phyloP scores from a whole-genome alignment of 2,329 filamentous ascomycete genomes.

The Pleomassaria siparia region DNA sequence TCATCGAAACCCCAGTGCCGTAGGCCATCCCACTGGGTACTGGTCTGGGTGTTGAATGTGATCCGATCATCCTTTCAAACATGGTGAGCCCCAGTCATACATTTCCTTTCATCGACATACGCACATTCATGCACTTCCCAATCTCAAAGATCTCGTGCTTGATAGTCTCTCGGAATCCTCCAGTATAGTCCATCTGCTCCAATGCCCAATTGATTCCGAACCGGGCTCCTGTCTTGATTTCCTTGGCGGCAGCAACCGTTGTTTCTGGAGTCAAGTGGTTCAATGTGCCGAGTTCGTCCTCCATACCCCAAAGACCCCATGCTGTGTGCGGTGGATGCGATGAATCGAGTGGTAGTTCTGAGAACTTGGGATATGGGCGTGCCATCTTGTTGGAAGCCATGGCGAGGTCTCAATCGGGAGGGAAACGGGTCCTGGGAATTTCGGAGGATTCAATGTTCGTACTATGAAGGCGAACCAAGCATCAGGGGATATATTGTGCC shows the following conservation, averaged over 20 bases:
- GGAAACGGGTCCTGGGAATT: not conserved
- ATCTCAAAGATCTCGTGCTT: slow-evolving; percentile 27
- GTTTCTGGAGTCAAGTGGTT: slow-evolving; percentile 23
- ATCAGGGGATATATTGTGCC: not conserved
- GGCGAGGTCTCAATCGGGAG: too few species aligned
- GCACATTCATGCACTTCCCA: slow-evolving; percentile 23
- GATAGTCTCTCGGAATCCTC: slow-evolving; percentile 20
- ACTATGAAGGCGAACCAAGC: too few species aligned
- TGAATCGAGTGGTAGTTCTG: slow-evolving; percentile 21
- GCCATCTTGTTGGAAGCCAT: slow-evolving; percentile 15
- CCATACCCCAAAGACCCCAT: slow-evolving; percentile 24
- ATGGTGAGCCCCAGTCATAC: not conserved
- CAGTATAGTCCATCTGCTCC: slow-evolving; percentile 26
- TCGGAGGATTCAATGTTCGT: not conserved
- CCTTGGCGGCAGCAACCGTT: slow-evolving; percentile 21
- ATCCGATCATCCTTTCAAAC: slow-evolving; percentile 31
- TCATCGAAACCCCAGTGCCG: slow-evolving; percentile 23
- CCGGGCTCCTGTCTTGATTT: slow-evolving; percentile 19
- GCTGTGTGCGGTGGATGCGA: slow-evolving; percentile 23
- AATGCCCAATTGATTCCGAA: slow-evolving; percentile 25
- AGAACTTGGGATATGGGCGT: slow-evolving; percentile 25
- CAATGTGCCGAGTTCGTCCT: slow-evolving; percentile 23
- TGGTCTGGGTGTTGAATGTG: slow-evolving; percentile 58
- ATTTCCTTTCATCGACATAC: not conserved
- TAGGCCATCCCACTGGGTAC: slow-evolving; percentile 57